Base-by-base conservation (phyloP, 192 early-diverging fungal genomes). In the Haplosporangium gracile region DNA sequence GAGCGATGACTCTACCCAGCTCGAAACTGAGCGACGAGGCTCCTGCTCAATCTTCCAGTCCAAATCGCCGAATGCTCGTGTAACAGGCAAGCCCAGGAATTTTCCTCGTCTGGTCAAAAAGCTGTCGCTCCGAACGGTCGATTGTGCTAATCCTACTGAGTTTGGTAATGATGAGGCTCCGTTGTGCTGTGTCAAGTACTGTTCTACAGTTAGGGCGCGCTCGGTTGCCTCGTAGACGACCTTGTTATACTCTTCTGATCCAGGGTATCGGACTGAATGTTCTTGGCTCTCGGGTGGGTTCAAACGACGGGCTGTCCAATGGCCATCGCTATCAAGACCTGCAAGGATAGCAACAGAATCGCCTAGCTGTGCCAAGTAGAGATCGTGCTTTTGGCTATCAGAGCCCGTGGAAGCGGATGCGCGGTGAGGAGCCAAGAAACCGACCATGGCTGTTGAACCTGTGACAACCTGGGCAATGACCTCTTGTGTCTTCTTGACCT, bases 1-100 rank as follows among this genome's bases (percentile, higher is more conserved):
- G 40, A 86, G 32, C 9, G 70, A 77, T 4, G 75, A 73, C 60
- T 86, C 83, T 16, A 86, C 83, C 83, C 78, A 86, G 16, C 36
- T 76, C 6, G 83, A 39, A 0, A 86, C 79, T 1, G 79, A 77
- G 8, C 22, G 71, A 26, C 83, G 74, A 5, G 79, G 57, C 4
- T 86, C 75, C 29, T 81, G 74, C 53, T 86, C 83, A 49, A 86
- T 47, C 71, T 86, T 86, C 83, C 83, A 86, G 42, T 81, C 83
- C 74, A 86, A n/a, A 38, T 80, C 75, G 18, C 83, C 83, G 65
- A 86, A 86, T 4, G 83, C 78, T 8, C 83, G 51, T 22, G 83
- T 86, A 5, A 80, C 79, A 20, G 83, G 83, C 39, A 86, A 32
- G 16, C 83, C 83, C 63, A 86, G 29, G 63, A 86, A 86, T n/a